Base-by-base conservation (phyloP, 805 yeast species). In the Metschnikowia corniflorae region DNA sequence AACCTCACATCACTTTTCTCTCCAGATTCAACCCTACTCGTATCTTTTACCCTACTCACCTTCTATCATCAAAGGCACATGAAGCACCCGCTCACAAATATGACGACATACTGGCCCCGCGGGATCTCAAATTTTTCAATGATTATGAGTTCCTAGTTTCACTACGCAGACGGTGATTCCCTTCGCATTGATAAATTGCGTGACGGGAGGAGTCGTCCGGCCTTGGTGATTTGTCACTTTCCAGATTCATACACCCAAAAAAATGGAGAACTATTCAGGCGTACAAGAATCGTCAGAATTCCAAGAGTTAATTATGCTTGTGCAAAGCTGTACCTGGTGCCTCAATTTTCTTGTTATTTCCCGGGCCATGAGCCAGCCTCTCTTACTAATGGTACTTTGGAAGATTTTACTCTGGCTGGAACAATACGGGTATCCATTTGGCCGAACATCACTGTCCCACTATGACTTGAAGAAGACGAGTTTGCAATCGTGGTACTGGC, bases 291-390 rank as follows among this genome's bases (percentile, higher is more conserved):
- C n/a, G 80, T 82, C 4, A 54, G 89, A 35, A 65, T 82, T 2
- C 87, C 91, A 4, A 55, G 88, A 42, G 40, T 64, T 2, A 76
- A 69, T 37, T 60, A 61, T 13, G 46, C 52, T 1, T 28, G 42
- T 14, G 37, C 22, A 6, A 53, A 50, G 7, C 61, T 68, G 3
- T 70, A 69, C 41, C 23, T 60, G 21, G 61, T 66, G 14, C 87
- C 88, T 2, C 74, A 68, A 44, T 82, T 82, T 52, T 77, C 83
- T 7, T 53, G 55, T 0, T 53, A 42, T 7, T 44, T 70, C 0
- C 88, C 88, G 0, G 89, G 89, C 0, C 43, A 30, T 2, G 88
- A 82, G 48, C 76, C 80, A 2, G 86, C 81, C 3, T 85, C 85
- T 0, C 54, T 76, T 26, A 36, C 41, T 4, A 42, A 40, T 14